These are phyloP conservation scores for Fragilaria crotonensis DNA, from an alignment of 108 stramenopile species.

Conservation along the genomic window DNA sequence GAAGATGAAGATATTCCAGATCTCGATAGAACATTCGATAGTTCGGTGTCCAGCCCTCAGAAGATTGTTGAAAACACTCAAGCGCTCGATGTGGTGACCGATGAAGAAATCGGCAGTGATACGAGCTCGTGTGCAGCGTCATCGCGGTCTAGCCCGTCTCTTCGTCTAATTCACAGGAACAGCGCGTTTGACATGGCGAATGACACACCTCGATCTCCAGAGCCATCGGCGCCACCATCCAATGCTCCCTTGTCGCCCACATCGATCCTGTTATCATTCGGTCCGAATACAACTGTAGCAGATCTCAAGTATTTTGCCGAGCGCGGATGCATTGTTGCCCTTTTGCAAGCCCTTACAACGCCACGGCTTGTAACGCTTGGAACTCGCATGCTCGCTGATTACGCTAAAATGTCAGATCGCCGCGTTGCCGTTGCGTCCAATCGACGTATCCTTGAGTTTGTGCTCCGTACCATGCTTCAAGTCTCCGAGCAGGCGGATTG, in stretches of 20 bases:
- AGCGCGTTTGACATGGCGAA: constrained; percentile 49
- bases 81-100: constrained; percentile 1
- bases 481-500: constrained; percentile 43
- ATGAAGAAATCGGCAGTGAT: constrained; percentile 16
- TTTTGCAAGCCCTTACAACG: constrained; percentile 64
- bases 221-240: constrained; percentile 11
- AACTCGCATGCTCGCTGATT: constrained; percentile 81
- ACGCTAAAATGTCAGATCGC: constrained; percentile 84
- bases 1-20: constrained; percentile 32
- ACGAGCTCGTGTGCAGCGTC: constrained; percentile 9
- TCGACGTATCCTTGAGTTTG: constrained; percentile 71
- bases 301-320: constrained; percentile 86
- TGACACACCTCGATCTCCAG: background rate
- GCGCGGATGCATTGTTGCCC: constrained; percentile 71
- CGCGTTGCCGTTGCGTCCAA: constrained; percentile 80
- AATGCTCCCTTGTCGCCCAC: constrained; percentile 43
- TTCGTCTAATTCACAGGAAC: constrained; percentile 38
- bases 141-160: constrained; percentile 9
- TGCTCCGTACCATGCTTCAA: constrained; percentile 63
- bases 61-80: background rate
- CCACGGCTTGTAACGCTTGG: constrained; percentile 74
- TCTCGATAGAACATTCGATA: constrained; percentile 42
- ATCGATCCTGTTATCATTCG: constrained; percentile 58
- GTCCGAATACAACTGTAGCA: constrained; percentile 65
- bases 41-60: constrained; percentile 6